Base-by-base conservation (phyloP, 257 asterid species). In the Cynanchum wilfordii region DNA sequence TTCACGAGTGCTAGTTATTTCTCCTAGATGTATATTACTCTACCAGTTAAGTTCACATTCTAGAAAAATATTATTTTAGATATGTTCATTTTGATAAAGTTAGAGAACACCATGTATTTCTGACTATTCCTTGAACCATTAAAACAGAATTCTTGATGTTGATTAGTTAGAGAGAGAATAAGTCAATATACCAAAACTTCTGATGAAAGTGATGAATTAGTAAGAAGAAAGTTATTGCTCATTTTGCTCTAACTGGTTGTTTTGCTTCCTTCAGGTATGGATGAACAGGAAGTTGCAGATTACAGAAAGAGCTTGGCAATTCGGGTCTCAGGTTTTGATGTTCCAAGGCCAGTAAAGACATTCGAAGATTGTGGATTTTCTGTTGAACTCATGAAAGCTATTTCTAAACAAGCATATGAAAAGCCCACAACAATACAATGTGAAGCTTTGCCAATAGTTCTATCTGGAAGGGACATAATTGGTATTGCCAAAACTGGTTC, bases 401-500 rank as follows among this genome's bases (percentile, higher is more conserved):
- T 94, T 71, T 83, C 89, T 52, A 91, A 89, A 75, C 99, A 94
- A 79, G 97, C 93, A 19, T 94, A 89, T 80, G 93, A 86, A 75
- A 94, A 83, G 75, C 99, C 99, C 76, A 94, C 99, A 3, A 89
- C 97, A 45, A 94, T 94, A 85, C 99, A 94, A 71, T 89, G 99
- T 80, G 97, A 94, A 82, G 93, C 99, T 80, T 81, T 94, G 67
- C 97, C 99, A 19, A 86, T 91, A 74, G 95, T 87, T 73, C 97
- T 94, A 52, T 87, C 99, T 69, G 99, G 99, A 82, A 87, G 99
- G 82, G 99, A 94, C 73, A 77, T 91, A 64, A 94, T 94, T 76
- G 99, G 93, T 59, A 91, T 94, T 80, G 99, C 99, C 66, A 94
- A 94, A 86, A 94, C 99, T 55, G 99, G 99, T 40, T 94, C 99